Base-by-base conservation (phyloP, 2,329 filamentous ascomycete species). In the Cyanodermella asteris region DNA sequence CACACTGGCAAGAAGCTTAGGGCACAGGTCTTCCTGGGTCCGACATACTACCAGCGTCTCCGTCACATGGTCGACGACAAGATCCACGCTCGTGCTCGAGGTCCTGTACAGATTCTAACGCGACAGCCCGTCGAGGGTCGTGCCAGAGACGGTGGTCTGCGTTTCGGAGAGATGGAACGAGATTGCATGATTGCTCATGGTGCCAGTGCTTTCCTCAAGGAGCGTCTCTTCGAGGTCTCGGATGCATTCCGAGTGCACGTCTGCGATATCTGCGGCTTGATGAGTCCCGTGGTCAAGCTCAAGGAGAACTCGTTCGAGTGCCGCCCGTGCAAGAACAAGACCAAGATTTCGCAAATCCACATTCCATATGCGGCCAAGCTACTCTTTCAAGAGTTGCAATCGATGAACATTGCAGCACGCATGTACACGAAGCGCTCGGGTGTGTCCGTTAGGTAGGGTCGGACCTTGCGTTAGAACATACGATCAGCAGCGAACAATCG, bases 141-240 rank as follows among this genome's bases (percentile, higher is more conserved):
- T 67, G 87, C 87, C 4, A 64, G 90, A 52, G 90, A 97, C 47
- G 87, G 87, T 64, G 87, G 87, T 59, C 64, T 97, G 22, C 84
- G 90, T 46, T 97, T 97, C 68, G 87, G 87, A 71, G 87, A 97
- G 61, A 97, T 97, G 87, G 90, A 97, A 55, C 84, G 90, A 57
- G 90, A 97, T 67, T 97, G 87, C 50, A 97, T 97, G 87, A 97
- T 97, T 58, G 81, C 90, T n/a, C 90, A 97, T 48, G 87, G 87
- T 46, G 87, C 90, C 4, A 84, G 80, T 27, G 74, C 82, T 2
- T 97, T 97, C 64, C 55, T 97, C 44, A 97, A 97, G 56, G 87
- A 97, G 59, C 70, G 87, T 42, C 55, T 97, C 30, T 93, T 97
- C 42, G 84, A 94, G 47, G 87, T 97, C 25, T 91, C 80, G 26